Base-by-base conservation (phyloP, 495 filamentous ascomycete genomes). In the Niebla homalea region DNA sequence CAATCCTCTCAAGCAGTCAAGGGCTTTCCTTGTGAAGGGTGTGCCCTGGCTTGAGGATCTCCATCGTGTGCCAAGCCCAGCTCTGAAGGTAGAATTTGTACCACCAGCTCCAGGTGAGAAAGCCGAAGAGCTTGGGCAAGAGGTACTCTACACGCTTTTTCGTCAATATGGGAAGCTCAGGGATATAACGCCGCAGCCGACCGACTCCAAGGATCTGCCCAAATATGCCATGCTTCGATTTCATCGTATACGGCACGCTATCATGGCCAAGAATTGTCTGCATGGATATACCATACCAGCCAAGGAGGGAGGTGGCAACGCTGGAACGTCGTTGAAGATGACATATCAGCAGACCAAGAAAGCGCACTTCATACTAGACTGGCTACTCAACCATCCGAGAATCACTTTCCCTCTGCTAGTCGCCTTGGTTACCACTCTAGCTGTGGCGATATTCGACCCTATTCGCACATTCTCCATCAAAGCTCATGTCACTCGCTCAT, bases 11-110 rank as follows among this genome's bases (percentile, higher is more conserved):
- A 72, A 76, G n/a, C 64, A 70, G 19, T 81, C 90, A 48, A 76
- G 74, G 32, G 74, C 79, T 5, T 76, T 76, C 38, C 67, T 84
- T 8, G 93, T 98, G 10, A 65, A 75, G 16, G 92, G 92, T 11
- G 75, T 75, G n/a, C 92, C 92, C 0, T 98, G 92, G 92, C 70
- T 97, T 18, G 92, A 98, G 58, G 92, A 98, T 65, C 68, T 98
- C 3, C 83, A 84, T 55, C 80, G 89, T 10, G 80, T 86, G 20
- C 92, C 92, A 3, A 88, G 80, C 49, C 66, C 70, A 23, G 75
- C 78, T 39, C 52, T 98, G 37, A 81, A 74, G 51, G 79, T 96
- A 35, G 92, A 98, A 61, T 96, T 95, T 60, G 68, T 92, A 11
- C 75, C 86, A 2, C 62, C 73, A n/a, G 66, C 67, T 15, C 71